Conservation (phyloP, 805 yeast species). For the Metschnikowia chrysomelidarum region DNA sequence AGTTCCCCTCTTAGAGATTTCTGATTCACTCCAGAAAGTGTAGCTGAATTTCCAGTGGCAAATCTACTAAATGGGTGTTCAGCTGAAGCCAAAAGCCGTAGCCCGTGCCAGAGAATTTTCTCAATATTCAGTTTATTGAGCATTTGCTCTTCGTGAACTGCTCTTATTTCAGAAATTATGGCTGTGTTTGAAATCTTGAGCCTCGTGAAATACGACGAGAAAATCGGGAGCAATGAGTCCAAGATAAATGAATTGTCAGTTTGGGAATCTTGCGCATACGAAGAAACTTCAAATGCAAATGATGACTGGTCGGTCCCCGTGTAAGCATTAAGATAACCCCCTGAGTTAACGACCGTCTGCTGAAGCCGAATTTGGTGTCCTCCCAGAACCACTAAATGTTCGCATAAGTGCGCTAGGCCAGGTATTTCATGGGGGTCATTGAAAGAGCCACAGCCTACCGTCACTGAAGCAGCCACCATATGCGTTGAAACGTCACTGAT, state of each 20-base stretch:
- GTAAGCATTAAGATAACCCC: constrained; percentile 64
- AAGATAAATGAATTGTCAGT: constrained; percentile 35
- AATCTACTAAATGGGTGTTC: constrained; percentile 58
- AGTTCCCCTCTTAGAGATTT: constrained; percentile 39
- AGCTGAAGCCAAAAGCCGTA: constrained; percentile 47
- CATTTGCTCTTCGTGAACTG: constrained; percentile 66
- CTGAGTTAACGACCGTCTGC: constrained; percentile 53
- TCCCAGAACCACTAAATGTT: constrained; percentile 58
- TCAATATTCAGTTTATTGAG: constrained; percentile 44
- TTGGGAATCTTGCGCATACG: constrained; percentile 24
- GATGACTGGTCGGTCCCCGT: constrained; percentile 69
- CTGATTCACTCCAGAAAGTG: constrained; percentile 23
- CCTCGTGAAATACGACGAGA: constrained; percentile 48
- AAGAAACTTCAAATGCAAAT: constrained; percentile 61
- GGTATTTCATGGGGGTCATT: constrained; percentile 67
- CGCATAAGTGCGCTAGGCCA: constrained; percentile 91
- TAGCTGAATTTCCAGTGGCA: constrained; percentile 60
- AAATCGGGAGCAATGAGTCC: constrained; percentile 45
- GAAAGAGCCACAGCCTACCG: constrained; percentile 79
- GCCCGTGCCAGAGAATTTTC: constrained; percentile 58
- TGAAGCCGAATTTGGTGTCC: constrained; percentile 28
- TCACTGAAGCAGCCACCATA: constrained; percentile 64
- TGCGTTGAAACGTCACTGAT: constrained; percentile 74
- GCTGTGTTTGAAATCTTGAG: constrained; percentile 48
- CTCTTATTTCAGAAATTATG: constrained; percentile 51